phyloP scores from a whole-genome alignment of 345 rosid genomes.

The Acer saccharum region DNA sequence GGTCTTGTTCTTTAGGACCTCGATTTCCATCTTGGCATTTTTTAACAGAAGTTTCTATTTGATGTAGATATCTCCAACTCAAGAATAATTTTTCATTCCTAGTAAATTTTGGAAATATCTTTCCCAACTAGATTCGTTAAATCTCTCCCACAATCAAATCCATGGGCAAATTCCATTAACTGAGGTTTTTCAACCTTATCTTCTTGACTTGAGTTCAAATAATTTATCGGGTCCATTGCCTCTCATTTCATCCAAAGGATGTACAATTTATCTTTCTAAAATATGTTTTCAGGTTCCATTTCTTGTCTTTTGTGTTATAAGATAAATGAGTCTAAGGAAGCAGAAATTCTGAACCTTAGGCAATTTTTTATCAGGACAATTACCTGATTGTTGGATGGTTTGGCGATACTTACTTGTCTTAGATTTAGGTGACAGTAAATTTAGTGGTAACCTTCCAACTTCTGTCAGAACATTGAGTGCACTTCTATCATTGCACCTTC shows the following conservation, averaged over 20 bases:
- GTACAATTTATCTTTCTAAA: no score
- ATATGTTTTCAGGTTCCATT: no score
- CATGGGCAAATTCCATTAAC: slow-evolving; percentile 15
- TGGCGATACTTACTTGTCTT: no score
- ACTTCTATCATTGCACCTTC: no score
- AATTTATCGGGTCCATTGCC: neutral
- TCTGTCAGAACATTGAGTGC: no score
- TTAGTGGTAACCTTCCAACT: no score
- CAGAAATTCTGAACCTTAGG: no score
- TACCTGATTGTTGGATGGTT: no score
- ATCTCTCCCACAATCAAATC: slow-evolving; percentile 17
- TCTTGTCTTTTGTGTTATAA: no score
- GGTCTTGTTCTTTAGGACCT: slow-evolving; percentile 32
- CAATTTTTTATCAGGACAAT: no score
- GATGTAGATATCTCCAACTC: slow-evolving; percentile 32
- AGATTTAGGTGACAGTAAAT: no score
- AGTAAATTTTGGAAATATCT: slow-evolving; percentile 10
- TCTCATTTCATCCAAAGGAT: neutral
- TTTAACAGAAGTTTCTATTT: neutral
- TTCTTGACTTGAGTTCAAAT: slow-evolving; percentile 7
- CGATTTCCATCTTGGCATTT: slow-evolving; percentile 37
- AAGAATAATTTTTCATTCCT: slow-evolving; percentile 17
- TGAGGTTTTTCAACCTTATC: neutral
- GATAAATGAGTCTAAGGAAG: no score
- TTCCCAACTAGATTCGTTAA: neutral